These are phyloP conservation scores for Wallacemonas rigidus DNA, from an alignment of 208 protist species.

Conservation along the genomic window DNA sequence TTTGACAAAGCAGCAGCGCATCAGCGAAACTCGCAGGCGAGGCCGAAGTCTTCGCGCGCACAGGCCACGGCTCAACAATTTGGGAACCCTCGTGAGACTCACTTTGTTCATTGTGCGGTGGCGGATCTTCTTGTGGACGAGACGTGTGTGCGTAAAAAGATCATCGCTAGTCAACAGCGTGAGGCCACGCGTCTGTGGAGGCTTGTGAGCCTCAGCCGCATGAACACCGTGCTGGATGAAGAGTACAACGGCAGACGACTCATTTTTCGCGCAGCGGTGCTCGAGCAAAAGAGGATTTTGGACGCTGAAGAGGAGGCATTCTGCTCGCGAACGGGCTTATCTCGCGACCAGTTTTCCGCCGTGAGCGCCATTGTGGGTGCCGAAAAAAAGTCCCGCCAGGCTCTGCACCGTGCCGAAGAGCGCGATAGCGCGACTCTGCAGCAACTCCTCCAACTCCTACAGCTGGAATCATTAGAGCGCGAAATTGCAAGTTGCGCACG, in stretches of 20 bases:
- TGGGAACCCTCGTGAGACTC: neutral
- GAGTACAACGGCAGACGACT: slow-evolving; percentile 32
- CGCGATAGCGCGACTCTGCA: neutral
- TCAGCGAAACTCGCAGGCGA: neutral
- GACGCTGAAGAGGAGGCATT: slow-evolving; percentile 17
- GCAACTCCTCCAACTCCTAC: slow-evolving; percentile 4
- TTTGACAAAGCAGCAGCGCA: neutral
- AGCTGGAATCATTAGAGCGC: slow-evolving; percentile 21
- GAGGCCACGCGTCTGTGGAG: neutral
- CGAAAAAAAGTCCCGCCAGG: slow-evolving; percentile 20
- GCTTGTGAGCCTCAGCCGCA: neutral
- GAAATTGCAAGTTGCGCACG: slow-evolving; percentile 23
- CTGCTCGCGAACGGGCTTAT: slow-evolving; percentile 16
- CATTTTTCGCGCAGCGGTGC: slow-evolving; percentile 31
- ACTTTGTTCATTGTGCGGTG: neutral
- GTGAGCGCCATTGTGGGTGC: slow-evolving; percentile 11
- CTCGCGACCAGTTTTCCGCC: neutral
- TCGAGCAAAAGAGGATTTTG: slow-evolving; percentile 19
- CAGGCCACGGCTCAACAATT: too few species aligned
- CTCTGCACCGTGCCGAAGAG: slow-evolving; percentile 13
- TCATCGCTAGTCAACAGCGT: neutral
- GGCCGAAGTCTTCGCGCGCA: too few species aligned
- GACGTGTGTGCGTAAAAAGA: neutral
- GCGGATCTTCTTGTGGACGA: slow-evolving; percentile 3
- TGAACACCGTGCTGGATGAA: slow-evolving; percentile 17